phyloP scores from a whole-genome alignment of 2,329 filamentous ascomycete species.

The Ophiocordyceps camponoti-rufipedis region DNA sequence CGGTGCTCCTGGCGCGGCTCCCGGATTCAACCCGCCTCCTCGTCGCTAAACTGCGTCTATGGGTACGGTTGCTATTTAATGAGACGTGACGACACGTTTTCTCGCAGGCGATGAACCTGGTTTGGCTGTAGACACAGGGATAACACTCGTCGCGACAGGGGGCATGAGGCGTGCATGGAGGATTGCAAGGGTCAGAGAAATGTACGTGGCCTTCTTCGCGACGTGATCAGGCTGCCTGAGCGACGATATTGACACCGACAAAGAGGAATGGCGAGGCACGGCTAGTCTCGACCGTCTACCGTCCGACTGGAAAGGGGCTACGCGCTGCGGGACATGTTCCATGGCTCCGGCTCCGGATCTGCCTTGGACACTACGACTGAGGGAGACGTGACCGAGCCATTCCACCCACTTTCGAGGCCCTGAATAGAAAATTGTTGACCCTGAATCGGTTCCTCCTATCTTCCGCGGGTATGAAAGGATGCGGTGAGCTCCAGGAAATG shows the following conservation, averaged over 20 bases:
- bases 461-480: background rate
- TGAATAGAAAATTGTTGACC: conserved; percentile 1
- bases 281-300: background rate
- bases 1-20: conserved; percentile 30
- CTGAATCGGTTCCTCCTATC: background rate
- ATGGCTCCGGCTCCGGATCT: background rate
- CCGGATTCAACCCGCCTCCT: conserved; percentile 61
- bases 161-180: background rate
- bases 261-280: background rate
- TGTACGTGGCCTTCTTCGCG: conserved; percentile 3
- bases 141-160: background rate
- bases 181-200: conserved; percentile 1
- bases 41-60: conserved; percentile 27
- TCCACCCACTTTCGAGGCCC: background rate
- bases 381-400: background rate
- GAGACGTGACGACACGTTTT: conserved; percentile 8
- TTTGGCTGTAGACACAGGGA: conserved; percentile 4
- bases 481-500: background rate
- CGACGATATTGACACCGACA: conserved; percentile 1
- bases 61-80: conserved; percentile 6
- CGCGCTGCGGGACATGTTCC: background rate
- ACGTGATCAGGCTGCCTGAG: background rate
- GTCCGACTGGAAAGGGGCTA: background rate
- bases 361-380: background rate
- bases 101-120: conserved; percentile 6